phyloP scores from a whole-genome alignment of 495 filamentous ascomycete species.

The Podospora sp. region DNA sequence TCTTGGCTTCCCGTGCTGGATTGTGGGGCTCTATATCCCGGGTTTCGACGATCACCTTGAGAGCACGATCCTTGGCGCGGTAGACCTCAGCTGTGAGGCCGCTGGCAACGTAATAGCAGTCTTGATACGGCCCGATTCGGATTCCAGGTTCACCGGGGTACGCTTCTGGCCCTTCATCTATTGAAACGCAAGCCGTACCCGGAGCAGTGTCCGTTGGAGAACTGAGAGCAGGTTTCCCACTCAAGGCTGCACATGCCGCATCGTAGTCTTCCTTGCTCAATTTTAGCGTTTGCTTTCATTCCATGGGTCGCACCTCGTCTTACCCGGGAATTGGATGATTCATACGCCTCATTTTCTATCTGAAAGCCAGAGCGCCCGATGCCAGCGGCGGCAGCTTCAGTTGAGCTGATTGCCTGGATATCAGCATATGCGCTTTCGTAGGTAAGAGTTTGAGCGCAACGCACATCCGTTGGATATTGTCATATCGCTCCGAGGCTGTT shows the following conservation, averaged over 20 bases:
- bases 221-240: neutral
- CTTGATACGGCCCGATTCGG: constrained; percentile 68
- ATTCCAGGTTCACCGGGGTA: constrained; percentile 40
- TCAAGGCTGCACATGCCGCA: constrained; percentile 27
- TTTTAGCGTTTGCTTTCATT: constrained; percentile 21
- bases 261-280: constrained; percentile 49
- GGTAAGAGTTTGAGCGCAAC: constrained; percentile 19
- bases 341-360: constrained; percentile 49
- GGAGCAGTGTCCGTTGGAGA: neutral
- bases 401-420: constrained; percentile 22
- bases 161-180: neutral
- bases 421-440: constrained; percentile 15
- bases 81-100: constrained; percentile 88
- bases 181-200: neutral
- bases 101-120: constrained; percentile 69
- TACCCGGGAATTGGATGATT: constrained; percentile 43
- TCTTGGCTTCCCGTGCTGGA: constrained; percentile 71
- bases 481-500: constrained; percentile 52
- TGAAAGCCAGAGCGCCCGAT: constrained; percentile 36
- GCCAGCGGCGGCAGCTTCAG: constrained; percentile 23
- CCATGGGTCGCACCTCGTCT: constrained; percentile 16
- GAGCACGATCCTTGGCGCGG: constrained; percentile 59
- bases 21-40: constrained; percentile 76
- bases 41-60: constrained; percentile 84
- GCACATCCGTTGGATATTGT: constrained; percentile 56